phyloP scores from a whole-genome alignment of 2,329 filamentous ascomycete genomes.

The Botrytis fabae region DNA sequence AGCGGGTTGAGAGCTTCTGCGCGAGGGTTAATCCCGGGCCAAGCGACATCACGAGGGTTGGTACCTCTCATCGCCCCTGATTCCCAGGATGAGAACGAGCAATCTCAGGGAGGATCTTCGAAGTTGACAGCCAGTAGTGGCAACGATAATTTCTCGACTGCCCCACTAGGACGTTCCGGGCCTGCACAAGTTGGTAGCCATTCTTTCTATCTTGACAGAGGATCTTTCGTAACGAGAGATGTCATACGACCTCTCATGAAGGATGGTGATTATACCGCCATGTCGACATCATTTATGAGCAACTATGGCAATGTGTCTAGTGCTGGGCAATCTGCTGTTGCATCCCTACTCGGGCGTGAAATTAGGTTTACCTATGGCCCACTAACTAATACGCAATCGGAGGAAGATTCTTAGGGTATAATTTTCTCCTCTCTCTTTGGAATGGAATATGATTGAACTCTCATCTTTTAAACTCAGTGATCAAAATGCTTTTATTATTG shows the following conservation, averaged over 20 bases:
- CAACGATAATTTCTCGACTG: not conserved
- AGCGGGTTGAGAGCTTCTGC: conserved; percentile 1
- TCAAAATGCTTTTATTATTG: not conserved
- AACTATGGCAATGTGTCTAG: not conserved
- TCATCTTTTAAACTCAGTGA: not conserved
- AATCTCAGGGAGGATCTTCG: not conserved
- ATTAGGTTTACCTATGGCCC: conserved; percentile 6
- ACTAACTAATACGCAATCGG: not conserved
- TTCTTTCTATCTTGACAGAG: conserved; percentile 9
- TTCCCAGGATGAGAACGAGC: not conserved
- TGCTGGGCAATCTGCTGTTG: conserved; percentile 5
- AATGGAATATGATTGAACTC: not conserved
- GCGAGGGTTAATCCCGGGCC: not conserved
- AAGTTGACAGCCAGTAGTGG: not conserved
- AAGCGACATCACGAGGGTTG: not conserved
- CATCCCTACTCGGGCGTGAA: not conserved
- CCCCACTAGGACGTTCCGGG: not conserved
- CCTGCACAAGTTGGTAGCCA: conserved; percentile 18
- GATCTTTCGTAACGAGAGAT: conserved; percentile 13
- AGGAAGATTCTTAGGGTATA: not conserved
- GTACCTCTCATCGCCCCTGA: not conserved
- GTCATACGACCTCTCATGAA: conserved; percentile 9
- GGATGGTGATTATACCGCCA: not conserved
- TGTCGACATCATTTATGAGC: not conserved
- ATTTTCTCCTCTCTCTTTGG: not conserved